These are phyloP conservation scores for Citrus unshiu DNA, from an alignment of 345 rosid genomes.

Conservation along the genomic window DNA sequence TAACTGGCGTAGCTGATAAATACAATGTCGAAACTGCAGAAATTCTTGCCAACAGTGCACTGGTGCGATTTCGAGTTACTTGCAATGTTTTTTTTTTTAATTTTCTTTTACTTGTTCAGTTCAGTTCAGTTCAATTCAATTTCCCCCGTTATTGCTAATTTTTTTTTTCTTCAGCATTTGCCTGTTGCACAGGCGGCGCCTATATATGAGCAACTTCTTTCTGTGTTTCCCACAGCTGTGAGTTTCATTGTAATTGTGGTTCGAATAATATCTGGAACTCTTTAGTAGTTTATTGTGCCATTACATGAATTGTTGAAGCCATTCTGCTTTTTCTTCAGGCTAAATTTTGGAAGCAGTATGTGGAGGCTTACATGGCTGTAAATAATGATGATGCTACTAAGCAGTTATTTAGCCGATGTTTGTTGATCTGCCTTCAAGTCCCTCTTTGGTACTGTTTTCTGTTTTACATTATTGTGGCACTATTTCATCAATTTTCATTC, in stretches of 20 bases:
- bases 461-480: neutral
- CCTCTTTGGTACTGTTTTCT: conserved; percentile 70
- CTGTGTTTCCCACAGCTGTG: conserved; percentile 82
- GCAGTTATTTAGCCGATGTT: conserved; percentile 90
- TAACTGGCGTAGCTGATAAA: conserved; percentile 41
- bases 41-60: conserved; percentile 61
- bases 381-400: conserved; percentile 89
- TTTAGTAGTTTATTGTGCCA: neutral
- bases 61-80: conserved; percentile 32
- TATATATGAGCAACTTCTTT: conserved; percentile 77
- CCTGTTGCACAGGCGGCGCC: conserved; percentile 80
- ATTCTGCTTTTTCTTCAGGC: conserved; percentile 48
- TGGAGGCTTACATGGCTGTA: conserved; percentile 79
- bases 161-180: conserved; percentile 43
- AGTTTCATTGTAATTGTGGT: conserved; percentile 27
- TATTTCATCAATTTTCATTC: neutral
- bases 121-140: neutral
- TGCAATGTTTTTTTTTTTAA: neutral
- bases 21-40: conserved; percentile 85
- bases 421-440: conserved; percentile 87
- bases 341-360: conserved; percentile 94
- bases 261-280: neutral
- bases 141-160: neutral
- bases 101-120: neutral
- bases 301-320: neutral